Evolutionary conservation across 257 asterid species (phyloP).

Genomic region (Avicennia marina): DNA sequence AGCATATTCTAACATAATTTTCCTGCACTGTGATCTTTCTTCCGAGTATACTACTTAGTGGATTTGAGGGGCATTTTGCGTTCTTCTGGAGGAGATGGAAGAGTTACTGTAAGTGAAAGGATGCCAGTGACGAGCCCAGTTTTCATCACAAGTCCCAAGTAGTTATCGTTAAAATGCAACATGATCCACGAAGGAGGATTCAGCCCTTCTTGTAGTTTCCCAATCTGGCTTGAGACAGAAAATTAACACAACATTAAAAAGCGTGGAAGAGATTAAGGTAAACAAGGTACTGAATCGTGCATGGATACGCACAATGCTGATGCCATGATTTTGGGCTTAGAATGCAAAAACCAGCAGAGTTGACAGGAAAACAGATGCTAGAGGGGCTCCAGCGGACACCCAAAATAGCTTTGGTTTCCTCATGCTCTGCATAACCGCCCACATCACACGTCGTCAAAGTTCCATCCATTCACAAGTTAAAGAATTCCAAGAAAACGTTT

Average conservation of each 20-base stretch:
- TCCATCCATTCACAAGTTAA: background rate
- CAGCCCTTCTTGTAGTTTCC: slow-evolving; percentile 67
- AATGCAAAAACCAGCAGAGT: slow-evolving; percentile 60
- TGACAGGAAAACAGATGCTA: slow-evolving; percentile 62
- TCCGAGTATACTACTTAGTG: background rate
- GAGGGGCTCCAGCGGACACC: slow-evolving; percentile 97
- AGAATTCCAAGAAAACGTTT: no score
- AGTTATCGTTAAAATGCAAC: slow-evolving; percentile 59
- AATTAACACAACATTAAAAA: background rate
- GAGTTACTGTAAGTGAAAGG: slow-evolving; percentile 74
- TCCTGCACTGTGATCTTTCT: no score
- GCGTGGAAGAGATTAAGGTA: background rate
- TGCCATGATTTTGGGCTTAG: slow-evolving; percentile 78
- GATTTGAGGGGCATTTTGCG: background rate
- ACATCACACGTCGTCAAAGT: background rate
- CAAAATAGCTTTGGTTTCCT: slow-evolving; percentile 78
- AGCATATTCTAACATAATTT: no score
- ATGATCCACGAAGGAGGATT: slow-evolving; percentile 92
- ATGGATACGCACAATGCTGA: slow-evolving; percentile 53
- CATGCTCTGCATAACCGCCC: slow-evolving; percentile 50
- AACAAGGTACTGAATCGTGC: background rate
- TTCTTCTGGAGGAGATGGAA: background rate
- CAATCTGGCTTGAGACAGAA: slow-evolving; percentile 49
- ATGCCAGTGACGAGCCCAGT: slow-evolving; percentile 87
- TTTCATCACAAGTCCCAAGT: slow-evolving; percentile 62